Evolutionary conservation across 257 asterid species (phyloP), one percentile per base, ranked within the genome.

Genomic region (Przewalskia tangutica): DNA sequence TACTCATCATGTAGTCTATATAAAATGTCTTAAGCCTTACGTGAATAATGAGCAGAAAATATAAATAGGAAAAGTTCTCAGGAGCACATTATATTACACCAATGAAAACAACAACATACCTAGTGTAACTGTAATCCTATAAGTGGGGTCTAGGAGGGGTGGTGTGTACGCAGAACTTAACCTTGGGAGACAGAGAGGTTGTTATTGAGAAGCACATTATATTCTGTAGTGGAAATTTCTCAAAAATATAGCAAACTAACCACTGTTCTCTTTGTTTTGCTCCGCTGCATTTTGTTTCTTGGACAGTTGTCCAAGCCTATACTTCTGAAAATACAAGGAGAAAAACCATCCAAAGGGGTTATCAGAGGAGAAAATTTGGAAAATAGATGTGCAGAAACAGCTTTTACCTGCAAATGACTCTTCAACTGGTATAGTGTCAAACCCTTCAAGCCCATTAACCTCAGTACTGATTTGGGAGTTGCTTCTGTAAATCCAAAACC

Each of bases 361-460:
- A 67, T 3, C 18, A 58, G 58, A 65, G 13, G 6, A 3, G 48
- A 17, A 1, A 64, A 56, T 23, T 50, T 48, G 44, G 50, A 23
- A 20, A 50, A 65, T 8, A 40, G 32, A 68, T 12, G 53, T 46
- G 0, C 0, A 40, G 42, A 62, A 66, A 32, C 46, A 77, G 80
- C 8, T 18, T 23, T 34, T 84, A 91, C 98, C 97, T 93, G 98
- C 76, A 95, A 85, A 88, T 95, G 98, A 82, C 98, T 93, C 94
- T 95, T 95, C 40, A 95, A 85, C 60, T 95, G 98, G 82, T 93
- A 95, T 82, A 93, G 54, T 79, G 98, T 95, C 86, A 93, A 87
- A 51, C 98, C 98, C 85, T 93, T 95, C 82, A 95, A 83, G 46
- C 98, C 98, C 98, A 95, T 95, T 64, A 92, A 81, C 82, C 95